Percentiles rank a stretch among this genome's conserved stretches.
Evolutionary conservation across 164 flowering plant genomes (phyloP).

Genomic region (Macadamia integrifolia): DNA sequence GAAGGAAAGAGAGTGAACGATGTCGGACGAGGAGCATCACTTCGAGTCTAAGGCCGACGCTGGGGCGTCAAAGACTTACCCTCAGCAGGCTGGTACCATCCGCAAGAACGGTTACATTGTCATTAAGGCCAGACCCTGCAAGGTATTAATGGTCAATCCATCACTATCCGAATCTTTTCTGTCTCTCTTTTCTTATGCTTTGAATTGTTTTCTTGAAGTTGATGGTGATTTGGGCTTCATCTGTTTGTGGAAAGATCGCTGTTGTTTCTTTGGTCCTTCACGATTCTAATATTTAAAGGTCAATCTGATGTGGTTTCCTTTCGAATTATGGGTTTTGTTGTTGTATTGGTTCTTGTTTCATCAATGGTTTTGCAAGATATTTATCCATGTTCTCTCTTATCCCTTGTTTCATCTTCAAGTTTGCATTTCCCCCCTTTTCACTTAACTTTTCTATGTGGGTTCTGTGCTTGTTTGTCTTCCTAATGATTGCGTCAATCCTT

Average conservation of each 20-base stretch:
- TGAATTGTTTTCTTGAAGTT: neutral
- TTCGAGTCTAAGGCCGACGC: slow-evolving; percentile 33
- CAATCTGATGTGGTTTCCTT: neutral
- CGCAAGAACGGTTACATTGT: slow-evolving; percentile 30
- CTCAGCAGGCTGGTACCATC: slow-evolving; percentile 33
- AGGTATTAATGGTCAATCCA: slow-evolving; percentile 10
- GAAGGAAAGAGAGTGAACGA: neutral
- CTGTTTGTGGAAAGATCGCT: neutral
- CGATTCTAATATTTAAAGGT: neutral
- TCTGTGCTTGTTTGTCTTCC: too few relatives aligned
- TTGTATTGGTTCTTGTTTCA: neutral
- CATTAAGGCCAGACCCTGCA: slow-evolving; percentile 33
- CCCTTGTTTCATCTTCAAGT: neutral
- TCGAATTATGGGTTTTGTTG: neutral
- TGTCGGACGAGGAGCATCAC: slow-evolving; percentile 36
- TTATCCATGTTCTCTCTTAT: neutral
- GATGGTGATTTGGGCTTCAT: neutral
- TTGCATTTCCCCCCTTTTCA: neutral
- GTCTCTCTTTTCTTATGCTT: neutral
- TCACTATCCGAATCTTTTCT: neutral
- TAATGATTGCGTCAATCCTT: too few relatives aligned
- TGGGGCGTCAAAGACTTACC: slow-evolving; percentile 32
- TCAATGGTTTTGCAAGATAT: neutral
- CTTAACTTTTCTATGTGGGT: neutral
- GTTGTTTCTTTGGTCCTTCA: neutral